phyloP scores from a whole-genome alignment of 2,329 filamentous ascomycete species.

The Acarospora socialis region DNA sequence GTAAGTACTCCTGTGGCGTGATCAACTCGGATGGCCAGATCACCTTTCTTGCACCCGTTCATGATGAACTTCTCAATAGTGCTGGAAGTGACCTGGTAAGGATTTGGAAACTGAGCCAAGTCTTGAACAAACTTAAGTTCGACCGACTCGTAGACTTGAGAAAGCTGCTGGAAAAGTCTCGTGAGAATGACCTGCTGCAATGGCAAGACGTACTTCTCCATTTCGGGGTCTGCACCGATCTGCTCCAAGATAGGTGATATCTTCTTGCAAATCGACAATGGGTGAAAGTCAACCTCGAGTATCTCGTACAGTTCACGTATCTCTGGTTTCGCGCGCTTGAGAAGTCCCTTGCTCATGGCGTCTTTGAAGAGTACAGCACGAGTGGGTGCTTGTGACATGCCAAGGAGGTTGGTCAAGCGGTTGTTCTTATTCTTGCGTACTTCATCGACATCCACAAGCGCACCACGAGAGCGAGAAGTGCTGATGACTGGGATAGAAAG shows the following conservation, averaged over 20 bases:
- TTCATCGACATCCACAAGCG: conserved; percentile 92
- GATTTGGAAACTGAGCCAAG: conserved; percentile 88
- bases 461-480: conserved; percentile 88
- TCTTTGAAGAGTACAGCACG: conserved; percentile 89
- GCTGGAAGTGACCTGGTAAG: conserved; percentile 78
- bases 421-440: conserved; percentile 98
- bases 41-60: conserved; percentile 99
- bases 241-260: conserved; percentile 90
- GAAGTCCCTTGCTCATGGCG: conserved; percentile 82
- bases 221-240: conserved; percentile 85
- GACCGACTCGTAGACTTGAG: conserved; percentile 96
- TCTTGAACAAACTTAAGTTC: conserved; percentile 86
- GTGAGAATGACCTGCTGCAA: conserved; percentile 98
- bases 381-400: conserved; percentile 80
- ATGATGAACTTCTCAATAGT: conserved; percentile 99
- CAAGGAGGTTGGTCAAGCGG: conserved; percentile 84
- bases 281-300: conserved; percentile 97
- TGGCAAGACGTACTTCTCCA: conserved; percentile 92
- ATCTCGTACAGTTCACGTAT: conserved; percentile 98
- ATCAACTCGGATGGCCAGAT: conserved; percentile 88
- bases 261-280: conserved; percentile 96
- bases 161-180: conserved; percentile 94
- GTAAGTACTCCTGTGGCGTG: conserved; percentile 90
- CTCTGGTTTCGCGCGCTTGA: conserved; percentile 84
- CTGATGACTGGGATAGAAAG: conserved; percentile 98